phyloP scores from a whole-genome alignment of 2,329 filamentous ascomycete genomes.

The Fusarium bactridioides region DNA sequence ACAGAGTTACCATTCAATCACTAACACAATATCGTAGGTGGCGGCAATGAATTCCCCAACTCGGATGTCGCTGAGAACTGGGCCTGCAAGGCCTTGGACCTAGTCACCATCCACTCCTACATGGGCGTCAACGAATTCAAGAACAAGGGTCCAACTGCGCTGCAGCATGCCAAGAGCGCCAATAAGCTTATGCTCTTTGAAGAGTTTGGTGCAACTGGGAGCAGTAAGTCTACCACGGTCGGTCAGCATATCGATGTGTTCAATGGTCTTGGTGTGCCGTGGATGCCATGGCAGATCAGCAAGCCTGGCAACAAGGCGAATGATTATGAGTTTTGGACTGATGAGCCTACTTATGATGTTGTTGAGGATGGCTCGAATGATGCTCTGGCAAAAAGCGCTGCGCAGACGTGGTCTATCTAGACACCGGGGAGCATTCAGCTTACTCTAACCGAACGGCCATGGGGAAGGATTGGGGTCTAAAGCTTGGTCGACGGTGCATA shows the following conservation, averaged over 20 bases:
- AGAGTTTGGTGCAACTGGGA: neutral
- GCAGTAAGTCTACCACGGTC: neutral
- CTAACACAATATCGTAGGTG: neutral
- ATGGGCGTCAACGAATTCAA: neutral
- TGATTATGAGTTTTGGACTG: neutral
- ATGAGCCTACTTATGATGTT: neutral
- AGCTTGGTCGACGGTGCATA: too few species aligned
- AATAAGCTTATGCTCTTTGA: neutral
- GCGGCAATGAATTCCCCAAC: neutral
- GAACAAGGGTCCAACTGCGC: neutral
- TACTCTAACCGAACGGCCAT: accelerated
- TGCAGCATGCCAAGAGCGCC: neutral
- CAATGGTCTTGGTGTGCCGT: neutral
- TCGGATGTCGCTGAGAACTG: neutral
- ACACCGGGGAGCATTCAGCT: neutral
- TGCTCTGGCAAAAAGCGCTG: neutral
- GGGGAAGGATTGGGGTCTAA: too few species aligned
- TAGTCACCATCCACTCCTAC: neutral
- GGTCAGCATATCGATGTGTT: neutral
- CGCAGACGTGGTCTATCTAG: neutral
- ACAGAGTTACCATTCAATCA: accelerated
- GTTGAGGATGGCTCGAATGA: neutral
- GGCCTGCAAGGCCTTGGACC: neutral
- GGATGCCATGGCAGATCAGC: neutral
- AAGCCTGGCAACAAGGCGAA: neutral